Percentiles rank a stretch among this genome's conserved stretches.
phyloP scores from a whole-genome alignment of 2,329 filamentous ascomycete genomes.

The Dryadomyces quercivorus region DNA sequence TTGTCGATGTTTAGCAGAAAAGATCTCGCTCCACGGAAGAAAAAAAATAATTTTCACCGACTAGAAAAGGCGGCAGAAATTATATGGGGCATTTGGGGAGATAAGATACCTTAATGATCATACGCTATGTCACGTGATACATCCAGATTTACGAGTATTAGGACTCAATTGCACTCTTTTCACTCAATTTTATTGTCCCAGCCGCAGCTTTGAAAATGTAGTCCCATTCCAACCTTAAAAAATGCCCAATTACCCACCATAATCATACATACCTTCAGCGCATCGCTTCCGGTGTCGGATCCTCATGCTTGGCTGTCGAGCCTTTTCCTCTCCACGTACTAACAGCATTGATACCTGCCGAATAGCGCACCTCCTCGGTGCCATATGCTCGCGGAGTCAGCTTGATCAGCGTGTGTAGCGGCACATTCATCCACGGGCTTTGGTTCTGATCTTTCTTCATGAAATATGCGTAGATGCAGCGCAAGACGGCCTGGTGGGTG shows the following conservation, averaged over 20 bases:
- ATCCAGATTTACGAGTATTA: background rate
- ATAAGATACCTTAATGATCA: background rate
- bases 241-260: background rate
- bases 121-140: background rate
- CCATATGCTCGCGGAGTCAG: constrained; percentile 89
- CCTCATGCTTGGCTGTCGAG: constrained; percentile 78
- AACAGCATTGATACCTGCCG: constrained; percentile 87
- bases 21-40: background rate
- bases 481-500: constrained; percentile 89
- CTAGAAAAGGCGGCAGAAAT: constrained; percentile 4
- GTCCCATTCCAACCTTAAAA: background rate
- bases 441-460: constrained; percentile 92
- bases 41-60: constrained; percentile 2
- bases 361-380: constrained; percentile 77
- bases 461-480: constrained; percentile 98
- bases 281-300: constrained; percentile 27
- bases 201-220: background rate
- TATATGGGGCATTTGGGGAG: background rate
- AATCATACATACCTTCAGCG: constrained; percentile 7
- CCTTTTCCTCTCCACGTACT: constrained; percentile 95
- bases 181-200: background rate
- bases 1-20: background rate
- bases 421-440: constrained; percentile 97
- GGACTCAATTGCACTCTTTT: background rate
- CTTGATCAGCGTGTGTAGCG: constrained; percentile 91